phyloP scores from a whole-genome alignment of 495 filamentous ascomycete genomes.

The Penicillium cinerascens region DNA sequence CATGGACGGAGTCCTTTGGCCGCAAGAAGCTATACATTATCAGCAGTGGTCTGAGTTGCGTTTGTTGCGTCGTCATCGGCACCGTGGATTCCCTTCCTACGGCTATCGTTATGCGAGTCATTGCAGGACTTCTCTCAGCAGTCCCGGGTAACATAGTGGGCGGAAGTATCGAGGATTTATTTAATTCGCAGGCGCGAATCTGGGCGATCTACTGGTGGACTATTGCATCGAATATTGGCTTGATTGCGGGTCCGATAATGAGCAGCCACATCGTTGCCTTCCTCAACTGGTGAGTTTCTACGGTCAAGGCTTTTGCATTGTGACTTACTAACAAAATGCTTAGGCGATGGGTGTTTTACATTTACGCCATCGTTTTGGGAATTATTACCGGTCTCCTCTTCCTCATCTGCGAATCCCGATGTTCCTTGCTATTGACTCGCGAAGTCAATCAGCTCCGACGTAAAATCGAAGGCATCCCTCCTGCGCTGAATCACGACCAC shows the following conservation, averaged over 20 bases:
- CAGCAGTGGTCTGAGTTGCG: conserved; percentile 38
- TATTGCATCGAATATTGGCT: conserved; percentile 38
- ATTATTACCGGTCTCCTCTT: conserved; percentile 32
- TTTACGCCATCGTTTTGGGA: conserved; percentile 38
- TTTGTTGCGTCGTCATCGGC: conserved; percentile 44
- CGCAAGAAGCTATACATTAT: conserved; percentile 49
- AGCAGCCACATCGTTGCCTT: conserved; percentile 37
- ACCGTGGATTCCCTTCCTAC: conserved; percentile 31
- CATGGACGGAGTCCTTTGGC: conserved; percentile 51
- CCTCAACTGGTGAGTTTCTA: conserved; percentile 29
- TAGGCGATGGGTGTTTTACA: conserved; percentile 46
- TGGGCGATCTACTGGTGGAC: conserved; percentile 51
- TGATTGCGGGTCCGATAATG: conserved; percentile 45
- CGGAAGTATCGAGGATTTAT: conserved; percentile 52
- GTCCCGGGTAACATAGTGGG: conserved; percentile 49
- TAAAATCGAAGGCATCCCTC: conserved; percentile 22
- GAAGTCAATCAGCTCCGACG: conserved; percentile 29
- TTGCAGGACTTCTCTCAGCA: conserved; percentile 47
- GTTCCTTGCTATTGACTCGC: conserved; percentile 35
- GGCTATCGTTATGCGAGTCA: conserved; percentile 40
- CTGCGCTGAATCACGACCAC: conserved; percentile 40
- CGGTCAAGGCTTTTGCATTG: neutral
- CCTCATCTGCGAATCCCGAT: conserved; percentile 42
- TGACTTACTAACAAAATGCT: neutral
- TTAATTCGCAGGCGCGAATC: conserved; percentile 42